Conservation (phyloP, 2,329 filamentous ascomycete genomes). For the Pleoardoris graminearum region DNA sequence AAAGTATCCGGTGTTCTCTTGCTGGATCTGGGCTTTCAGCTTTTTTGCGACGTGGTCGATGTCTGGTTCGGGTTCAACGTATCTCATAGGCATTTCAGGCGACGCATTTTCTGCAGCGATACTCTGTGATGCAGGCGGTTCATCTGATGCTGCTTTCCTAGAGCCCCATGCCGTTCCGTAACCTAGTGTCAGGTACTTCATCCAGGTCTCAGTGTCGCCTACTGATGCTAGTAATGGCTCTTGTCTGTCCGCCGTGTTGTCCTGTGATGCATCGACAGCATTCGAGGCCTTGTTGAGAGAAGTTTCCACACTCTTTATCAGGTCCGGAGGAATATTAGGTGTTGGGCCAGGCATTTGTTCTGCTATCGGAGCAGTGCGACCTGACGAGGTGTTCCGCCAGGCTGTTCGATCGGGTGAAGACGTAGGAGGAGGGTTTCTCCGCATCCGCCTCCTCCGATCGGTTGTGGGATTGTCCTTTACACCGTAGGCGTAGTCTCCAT, state of each 20-base stretch:
- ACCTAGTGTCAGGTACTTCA: constrained; percentile 56
- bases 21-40: constrained; percentile 56
- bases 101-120: constrained; percentile 16
- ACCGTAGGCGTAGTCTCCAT: constrained; percentile 84
- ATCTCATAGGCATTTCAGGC: constrained; percentile 36
- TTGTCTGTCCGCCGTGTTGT: constrained; percentile 20
- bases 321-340: constrained; percentile 52
- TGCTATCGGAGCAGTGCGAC: constrained; percentile 8
- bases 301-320: constrained; percentile 50
- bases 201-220: constrained; percentile 53
- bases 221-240: constrained; percentile 42
- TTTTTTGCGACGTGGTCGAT: constrained; percentile 60
- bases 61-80: constrained; percentile 45
- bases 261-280: constrained; percentile 33
- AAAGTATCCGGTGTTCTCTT: constrained; percentile 59
- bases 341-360: constrained; percentile 15
- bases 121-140: constrained; percentile 5
- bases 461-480: constrained; percentile 77
- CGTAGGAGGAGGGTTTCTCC: constrained; percentile 35
- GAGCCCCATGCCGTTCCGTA: constrained; percentile 48
- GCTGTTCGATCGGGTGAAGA: constrained; percentile 10
- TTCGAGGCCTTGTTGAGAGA: constrained; percentile 50
- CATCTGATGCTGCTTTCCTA: constrained; percentile 18
- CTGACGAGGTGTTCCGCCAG: background rate
- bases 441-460: constrained; percentile 57